A percentile compares a stretch with the other conserved stretches of the same genome.
phyloP scores from a whole-genome alignment of 2,329 filamentous ascomycete species.

The Aspergillus niger region DNA sequence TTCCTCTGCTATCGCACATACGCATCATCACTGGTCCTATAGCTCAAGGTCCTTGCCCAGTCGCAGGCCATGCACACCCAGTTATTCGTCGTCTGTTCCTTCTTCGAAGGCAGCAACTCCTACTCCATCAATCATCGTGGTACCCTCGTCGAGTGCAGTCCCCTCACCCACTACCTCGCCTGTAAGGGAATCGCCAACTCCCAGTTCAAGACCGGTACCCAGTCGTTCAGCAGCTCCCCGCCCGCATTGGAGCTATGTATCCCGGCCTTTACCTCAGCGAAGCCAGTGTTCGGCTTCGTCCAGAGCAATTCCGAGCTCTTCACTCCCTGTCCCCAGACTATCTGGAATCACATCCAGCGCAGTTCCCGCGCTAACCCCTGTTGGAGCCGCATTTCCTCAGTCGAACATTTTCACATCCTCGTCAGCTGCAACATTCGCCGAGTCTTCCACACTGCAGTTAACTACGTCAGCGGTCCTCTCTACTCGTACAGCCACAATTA shows the following conservation, averaged over 20 bases:
- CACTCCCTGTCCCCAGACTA: background rate
- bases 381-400: background rate
- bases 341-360: background rate
- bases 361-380: background rate
- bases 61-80: background rate
- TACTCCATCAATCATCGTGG: background rate
- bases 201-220: background rate
- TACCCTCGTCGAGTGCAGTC: background rate
- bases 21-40: background rate
- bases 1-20: background rate
- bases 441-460: background rate
- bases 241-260: constrained; percentile 2
- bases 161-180: background rate
- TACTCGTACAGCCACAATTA: background rate
- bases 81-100: background rate
- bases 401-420: background rate
- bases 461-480: background rate
- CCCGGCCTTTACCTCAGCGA: background rate
- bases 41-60: background rate
- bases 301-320: background rate
- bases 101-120: background rate
- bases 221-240: background rate
- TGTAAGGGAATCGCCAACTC: background rate
- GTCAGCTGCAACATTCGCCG: background rate
- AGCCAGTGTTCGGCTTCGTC: background rate